Base-by-base conservation (phyloP, 192 early-diverging fungal species). In the Mortierella antarctica region DNA sequence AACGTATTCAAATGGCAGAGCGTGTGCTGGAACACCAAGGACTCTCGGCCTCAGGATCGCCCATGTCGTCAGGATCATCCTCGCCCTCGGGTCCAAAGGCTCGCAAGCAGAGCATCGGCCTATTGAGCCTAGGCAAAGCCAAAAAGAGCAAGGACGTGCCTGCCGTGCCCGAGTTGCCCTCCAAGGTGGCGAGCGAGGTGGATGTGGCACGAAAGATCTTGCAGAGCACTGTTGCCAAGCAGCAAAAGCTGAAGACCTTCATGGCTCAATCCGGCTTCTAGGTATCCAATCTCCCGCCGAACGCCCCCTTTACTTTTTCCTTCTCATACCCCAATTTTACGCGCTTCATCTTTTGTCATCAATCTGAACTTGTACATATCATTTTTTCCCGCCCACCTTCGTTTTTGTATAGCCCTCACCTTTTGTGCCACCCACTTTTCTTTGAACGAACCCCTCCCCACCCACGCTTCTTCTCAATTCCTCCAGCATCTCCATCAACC, bases 201-300 rank as follows among this genome's bases (percentile, higher is more conserved):
- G 76, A 79, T 10, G 57, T 59, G 6, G 76, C 76, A 31, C 71
- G 46, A 50, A 64, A 60, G 44, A 56, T 79, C 57, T 52, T 79
- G 7, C 68, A 71, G 41, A 71, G 76, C 49, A 70, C 68, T 15
- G 47, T 67, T 39, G 69, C 76, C 44, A 79, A 79, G 58, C 76
- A 79, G 23, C 76, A 79, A 14, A 79, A 79, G 47, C 63, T 79
- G 45, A 79, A 71, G 63, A 52, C 62, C 10, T 59, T 79, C 17
- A 79, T 79, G 76, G 68, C 76, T 9, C 68, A 79, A 15, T 71
- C 76, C 45, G 76, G 76, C 1, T 79, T 79, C 18, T 79, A 79
- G 53, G 47, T 31, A 3, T 31, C 31, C 7, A 46, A 7, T 18
- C 17, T n/a, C 12, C 20, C 5, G 2, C 47, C 49, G 4, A 15